Percentiles rank a stretch among this genome's conserved stretches.
Conservation (phyloP, 1,284 basidiomycete species). For the Sphaerobolus stellatus region DNA sequence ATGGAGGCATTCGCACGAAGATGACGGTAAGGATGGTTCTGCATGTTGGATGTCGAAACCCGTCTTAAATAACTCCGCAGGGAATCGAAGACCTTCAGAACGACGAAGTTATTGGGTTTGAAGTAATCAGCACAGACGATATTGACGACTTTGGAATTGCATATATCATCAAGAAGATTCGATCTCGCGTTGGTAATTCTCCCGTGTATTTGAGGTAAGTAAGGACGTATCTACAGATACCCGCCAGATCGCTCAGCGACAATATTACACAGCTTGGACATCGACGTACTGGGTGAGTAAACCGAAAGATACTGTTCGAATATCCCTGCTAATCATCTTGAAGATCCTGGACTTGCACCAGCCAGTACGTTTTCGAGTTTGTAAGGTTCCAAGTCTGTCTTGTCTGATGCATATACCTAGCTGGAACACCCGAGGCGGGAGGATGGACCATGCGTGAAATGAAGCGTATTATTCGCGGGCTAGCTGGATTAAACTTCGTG, state of each 20-base stretch:
- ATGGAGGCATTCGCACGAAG: slow-evolving; percentile 78
- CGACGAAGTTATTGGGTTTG: slow-evolving; percentile 65
- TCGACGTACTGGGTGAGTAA: slow-evolving; percentile 70
- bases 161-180: slow-evolving; percentile 62
- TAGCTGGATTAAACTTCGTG: slow-evolving; percentile 77
- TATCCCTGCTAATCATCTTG: neutral
- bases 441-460: slow-evolving; percentile 82
- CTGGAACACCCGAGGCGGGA: slow-evolving; percentile 82
- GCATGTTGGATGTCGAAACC: too few species aligned
- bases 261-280: slow-evolving; percentile 56
- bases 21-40: slow-evolving; percentile 44
- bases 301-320: neutral
- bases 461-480: slow-evolving; percentile 74
- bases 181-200: slow-evolving; percentile 59
- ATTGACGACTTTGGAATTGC: slow-evolving; percentile 68
- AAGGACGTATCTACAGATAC: neutral
- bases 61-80: too few species aligned
- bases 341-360: slow-evolving; percentile 77
- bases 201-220: slow-evolving; percentile 73
- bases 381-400: neutral
- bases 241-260: neutral
- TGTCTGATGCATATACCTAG: slow-evolving; percentile 31
- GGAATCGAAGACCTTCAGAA: slow-evolving; percentile 58
- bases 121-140: slow-evolving; percentile 71
- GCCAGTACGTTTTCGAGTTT: slow-evolving; percentile 53